Evolutionary conservation across 2,329 filamentous ascomycete genomes (phyloP).

Genomic region (Arachnomyces sp.): DNA sequence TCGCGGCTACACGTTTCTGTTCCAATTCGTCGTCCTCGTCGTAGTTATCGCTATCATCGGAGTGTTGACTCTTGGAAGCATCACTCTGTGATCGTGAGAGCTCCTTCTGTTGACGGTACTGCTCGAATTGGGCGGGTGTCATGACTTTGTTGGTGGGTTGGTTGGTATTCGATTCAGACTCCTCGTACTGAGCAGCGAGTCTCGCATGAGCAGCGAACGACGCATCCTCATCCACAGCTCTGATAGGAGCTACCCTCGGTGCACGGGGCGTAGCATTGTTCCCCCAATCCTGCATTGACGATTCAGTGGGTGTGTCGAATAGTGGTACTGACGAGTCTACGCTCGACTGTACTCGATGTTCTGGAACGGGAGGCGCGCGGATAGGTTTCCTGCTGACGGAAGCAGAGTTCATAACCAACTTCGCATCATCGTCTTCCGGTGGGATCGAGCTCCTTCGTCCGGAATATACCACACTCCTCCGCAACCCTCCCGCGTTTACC

Average conservation of each 20-base stretch:
- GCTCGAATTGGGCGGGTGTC: conserved; percentile 81
- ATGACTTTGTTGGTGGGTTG: conserved; percentile 64
- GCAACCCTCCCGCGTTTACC: no score
- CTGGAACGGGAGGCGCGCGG: no score
- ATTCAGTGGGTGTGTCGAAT: no score
- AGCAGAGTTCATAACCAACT: conserved; percentile 9
- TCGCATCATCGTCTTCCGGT: no score
- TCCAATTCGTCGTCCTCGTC: conserved; percentile 71
- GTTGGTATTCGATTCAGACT: conserved; percentile 24
- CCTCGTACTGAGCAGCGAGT: conserved; percentile 39
- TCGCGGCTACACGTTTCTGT: conserved; percentile 62
- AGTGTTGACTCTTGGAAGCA: conserved; percentile 41
- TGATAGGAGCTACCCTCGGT: not conserved
- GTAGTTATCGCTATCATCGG: conserved; percentile 56
- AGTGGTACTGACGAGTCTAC: no score
- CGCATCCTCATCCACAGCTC: conserved; percentile 18
- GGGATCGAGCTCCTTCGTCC: no score
- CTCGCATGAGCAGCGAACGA: conserved; percentile 37
- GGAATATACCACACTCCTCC: no score
- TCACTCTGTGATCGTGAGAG: conserved; percentile 54
- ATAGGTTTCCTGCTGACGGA: not conserved
- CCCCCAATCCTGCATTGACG: no score
- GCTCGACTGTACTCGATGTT: no score
- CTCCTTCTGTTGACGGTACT: conserved; percentile 60
- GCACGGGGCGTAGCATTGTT: no score